These are phyloP conservation scores for Penicillium palitans DNA, from an alignment of 2,329 filamentous ascomycete species.

Conservation along the genomic window DNA sequence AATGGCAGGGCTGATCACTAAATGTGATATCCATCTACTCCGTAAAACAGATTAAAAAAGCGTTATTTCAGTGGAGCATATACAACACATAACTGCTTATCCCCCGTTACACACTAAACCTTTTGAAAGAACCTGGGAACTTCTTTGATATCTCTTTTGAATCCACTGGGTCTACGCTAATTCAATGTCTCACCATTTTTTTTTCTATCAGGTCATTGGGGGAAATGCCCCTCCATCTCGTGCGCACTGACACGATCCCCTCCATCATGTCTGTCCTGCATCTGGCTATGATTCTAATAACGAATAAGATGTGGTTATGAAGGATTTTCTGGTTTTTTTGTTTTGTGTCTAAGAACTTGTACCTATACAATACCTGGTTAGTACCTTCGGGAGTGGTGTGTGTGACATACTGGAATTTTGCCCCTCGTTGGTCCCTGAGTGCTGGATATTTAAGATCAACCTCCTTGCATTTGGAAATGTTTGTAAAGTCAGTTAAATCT, in stretches of 20 bases:
- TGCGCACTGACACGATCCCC: slow-evolving; percentile 9
- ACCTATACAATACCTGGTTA: not conserved
- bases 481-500: not conserved
- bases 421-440: slow-evolving; percentile 8
- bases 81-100: not conserved
- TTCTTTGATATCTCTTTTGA: not conserved
- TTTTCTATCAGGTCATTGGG: slow-evolving; percentile 1
- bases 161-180: not conserved
- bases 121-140: not conserved
- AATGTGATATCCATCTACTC: not conserved
- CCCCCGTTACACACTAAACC: not conserved
- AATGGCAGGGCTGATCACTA: not conserved
- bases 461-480: slow-evolving; percentile 13
- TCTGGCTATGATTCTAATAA: not conserved
- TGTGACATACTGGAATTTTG: slow-evolving; percentile 10
- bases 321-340: not conserved
- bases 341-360: not conserved
- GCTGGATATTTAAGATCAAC: not conserved
- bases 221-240: slow-evolving; percentile 1
- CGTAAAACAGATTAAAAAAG: not conserved
- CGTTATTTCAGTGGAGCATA: not conserved
- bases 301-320: slow-evolving; percentile 3
- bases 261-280: slow-evolving; percentile 14
- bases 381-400: not conserved
- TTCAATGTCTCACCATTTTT: slow-evolving; percentile 2